Conservation (phyloP, 768 basidiomycete genomes). For the Collybiopsis confluens region DNA sequence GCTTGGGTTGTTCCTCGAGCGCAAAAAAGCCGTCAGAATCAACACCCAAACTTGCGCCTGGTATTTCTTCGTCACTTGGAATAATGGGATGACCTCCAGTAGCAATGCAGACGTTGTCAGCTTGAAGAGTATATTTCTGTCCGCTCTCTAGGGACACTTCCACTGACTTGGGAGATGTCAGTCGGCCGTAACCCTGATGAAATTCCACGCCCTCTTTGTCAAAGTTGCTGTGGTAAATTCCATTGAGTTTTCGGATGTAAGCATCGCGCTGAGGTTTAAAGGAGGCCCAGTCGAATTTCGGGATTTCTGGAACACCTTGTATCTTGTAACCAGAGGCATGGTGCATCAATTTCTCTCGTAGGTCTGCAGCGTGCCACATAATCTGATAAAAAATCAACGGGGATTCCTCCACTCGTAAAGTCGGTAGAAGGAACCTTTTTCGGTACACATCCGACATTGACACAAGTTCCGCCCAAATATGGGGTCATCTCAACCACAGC, state of each 20-base stretch:
- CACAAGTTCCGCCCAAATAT: constrained; percentile 89
- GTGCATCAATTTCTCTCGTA: constrained; percentile 78
- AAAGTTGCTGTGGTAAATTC: constrained; percentile 88
- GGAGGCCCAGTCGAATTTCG: constrained; percentile 81
- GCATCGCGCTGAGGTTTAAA: constrained; percentile 96
- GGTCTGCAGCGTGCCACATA: constrained; percentile 96
- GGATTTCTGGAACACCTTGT: constrained; percentile 43
- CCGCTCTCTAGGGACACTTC: constrained; percentile 72
- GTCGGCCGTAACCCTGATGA: constrained; percentile 72
- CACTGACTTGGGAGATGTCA: constrained; percentile 66
- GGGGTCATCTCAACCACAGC: constrained; percentile 80
- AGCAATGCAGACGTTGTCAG: constrained; percentile 78
- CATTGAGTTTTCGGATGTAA: constrained; percentile 86
- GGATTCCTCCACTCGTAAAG: background rate
- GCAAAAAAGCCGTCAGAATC: constrained; percentile 96
- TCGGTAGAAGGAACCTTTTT: constrained; percentile 64
- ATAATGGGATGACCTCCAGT: constrained; percentile 82
- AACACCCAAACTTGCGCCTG: constrained; percentile 88
- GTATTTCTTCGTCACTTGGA: constrained; percentile 75
- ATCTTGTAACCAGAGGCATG: constrained; percentile 74
- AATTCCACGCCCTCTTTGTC: constrained; percentile 84
- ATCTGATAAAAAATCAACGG: constrained; percentile 50
- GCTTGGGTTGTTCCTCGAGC: constrained; percentile 83
- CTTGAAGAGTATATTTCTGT: constrained; percentile 63
- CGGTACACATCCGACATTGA: constrained; percentile 97